These are phyloP conservation scores for Trichoderma reesei DNA, from an alignment of 495 filamentous ascomycete species.

Conservation along the genomic window DNA sequence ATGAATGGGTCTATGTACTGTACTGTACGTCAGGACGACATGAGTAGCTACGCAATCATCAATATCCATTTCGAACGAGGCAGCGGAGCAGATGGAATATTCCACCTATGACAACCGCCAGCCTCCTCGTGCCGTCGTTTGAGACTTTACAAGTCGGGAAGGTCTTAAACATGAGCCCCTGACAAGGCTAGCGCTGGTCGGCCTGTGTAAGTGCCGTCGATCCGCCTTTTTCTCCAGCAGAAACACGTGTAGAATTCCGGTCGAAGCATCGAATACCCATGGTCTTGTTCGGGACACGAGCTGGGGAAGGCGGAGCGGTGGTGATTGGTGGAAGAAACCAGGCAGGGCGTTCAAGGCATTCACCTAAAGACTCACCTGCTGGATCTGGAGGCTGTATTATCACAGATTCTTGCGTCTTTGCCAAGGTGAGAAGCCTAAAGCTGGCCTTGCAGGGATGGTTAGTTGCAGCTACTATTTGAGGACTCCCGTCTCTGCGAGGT, in stretches of 20 bases:
- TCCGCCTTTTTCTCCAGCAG: not conserved
- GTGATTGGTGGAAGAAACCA: constrained; percentile 3
- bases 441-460: not conserved
- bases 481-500: not conserved
- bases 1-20: not conserved
- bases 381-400: not conserved
- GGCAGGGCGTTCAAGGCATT: not conserved
- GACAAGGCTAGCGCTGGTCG: not conserved
- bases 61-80: not conserved
- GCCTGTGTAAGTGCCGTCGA: not conserved
- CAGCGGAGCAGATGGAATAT: constrained; percentile 5
- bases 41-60: not conserved
- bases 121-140: not conserved
- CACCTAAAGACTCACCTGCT: not conserved
- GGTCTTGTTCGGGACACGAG: not conserved
- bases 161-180: not conserved
- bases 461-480: too few species aligned
- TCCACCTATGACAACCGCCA: not conserved
- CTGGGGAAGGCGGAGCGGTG: not conserved
- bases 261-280: not conserved
- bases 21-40: not conserved
- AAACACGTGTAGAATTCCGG: not conserved
- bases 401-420: not conserved
- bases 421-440: not conserved
- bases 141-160: not conserved